These are phyloP conservation scores for Annulohypoxylon moriforme DNA, from an alignment of 495 filamentous ascomycete species.

Conservation along the genomic window DNA sequence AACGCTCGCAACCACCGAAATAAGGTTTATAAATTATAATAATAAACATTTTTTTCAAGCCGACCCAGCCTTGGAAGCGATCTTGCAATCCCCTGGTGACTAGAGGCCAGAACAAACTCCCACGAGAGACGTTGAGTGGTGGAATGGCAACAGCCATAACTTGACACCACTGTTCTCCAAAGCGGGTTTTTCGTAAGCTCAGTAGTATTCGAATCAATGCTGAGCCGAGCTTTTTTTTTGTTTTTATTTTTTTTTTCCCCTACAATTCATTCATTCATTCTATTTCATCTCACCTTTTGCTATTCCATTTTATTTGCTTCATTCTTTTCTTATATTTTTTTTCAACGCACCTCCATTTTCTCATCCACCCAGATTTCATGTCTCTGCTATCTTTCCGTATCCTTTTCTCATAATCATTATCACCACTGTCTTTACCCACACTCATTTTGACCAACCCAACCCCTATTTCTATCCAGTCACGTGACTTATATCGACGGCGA, in stretches of 20 bases:
- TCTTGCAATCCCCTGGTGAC: neutral
- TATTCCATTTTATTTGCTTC: neutral
- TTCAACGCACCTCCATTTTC: neutral
- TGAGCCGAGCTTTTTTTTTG: neutral
- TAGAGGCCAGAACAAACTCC: neutral
- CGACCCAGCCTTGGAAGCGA: neutral
- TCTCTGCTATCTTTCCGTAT: too few species aligned
- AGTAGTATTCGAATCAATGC: neutral
- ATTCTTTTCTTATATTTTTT: neutral
- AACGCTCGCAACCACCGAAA: neutral
- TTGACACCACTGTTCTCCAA: neutral
- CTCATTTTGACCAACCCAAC: neutral
- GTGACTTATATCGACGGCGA: neutral
- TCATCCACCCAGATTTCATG: neutral
- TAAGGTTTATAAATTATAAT: neutral
- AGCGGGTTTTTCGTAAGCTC: neutral
- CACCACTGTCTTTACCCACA: neutral
- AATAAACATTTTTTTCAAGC: neutral
- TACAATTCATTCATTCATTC: neutral
- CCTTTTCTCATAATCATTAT: too few species aligned
- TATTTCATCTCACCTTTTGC: neutral
- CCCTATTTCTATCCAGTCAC: neutral
- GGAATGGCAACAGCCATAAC: neutral
- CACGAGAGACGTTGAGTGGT: neutral
- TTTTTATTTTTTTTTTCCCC: neutral